Evolutionary conservation across 2,329 filamentous ascomycete species (phyloP).

Genomic region (Alternaria sp.): DNA sequence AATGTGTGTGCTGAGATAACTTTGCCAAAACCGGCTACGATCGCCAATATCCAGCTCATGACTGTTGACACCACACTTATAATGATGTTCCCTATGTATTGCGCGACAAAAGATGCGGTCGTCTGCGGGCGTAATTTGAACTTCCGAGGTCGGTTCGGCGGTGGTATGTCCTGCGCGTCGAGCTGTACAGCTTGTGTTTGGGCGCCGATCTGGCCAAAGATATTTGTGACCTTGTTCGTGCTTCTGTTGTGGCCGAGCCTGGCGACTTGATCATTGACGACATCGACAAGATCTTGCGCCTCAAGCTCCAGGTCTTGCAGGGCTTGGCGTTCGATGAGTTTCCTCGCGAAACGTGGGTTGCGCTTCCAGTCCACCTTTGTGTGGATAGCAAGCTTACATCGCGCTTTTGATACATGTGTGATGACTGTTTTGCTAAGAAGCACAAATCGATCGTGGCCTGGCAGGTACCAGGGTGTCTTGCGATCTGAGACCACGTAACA

Average conservation of each 20-base stretch:
- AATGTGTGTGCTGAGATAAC: conserved; percentile 75
- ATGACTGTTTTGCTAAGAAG: conserved; percentile 91
- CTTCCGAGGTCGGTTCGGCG: conserved; percentile 45
- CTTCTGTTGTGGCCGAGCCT: conserved; percentile 75
- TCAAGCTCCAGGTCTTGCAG: conserved; percentile 76
- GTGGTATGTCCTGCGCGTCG: conserved; percentile 43
- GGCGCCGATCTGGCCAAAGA: conserved; percentile 77
- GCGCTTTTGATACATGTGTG: conserved; percentile 89
- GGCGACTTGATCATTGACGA: conserved; percentile 78
- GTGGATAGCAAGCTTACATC: conserved; percentile 88
- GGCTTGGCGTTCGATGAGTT: conserved; percentile 68
- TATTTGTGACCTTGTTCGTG: conserved; percentile 78
- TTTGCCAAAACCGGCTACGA: conserved; percentile 68
- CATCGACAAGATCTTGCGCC: conserved; percentile 75
- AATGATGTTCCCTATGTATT: conserved; percentile 73
- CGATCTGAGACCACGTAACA: conserved; percentile 72
- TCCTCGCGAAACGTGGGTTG: conserved; percentile 50
- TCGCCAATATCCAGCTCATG: conserved; percentile 77
- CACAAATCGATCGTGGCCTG: conserved; percentile 78
- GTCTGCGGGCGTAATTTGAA: conserved; percentile 59
- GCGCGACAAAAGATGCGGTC: conserved; percentile 72
- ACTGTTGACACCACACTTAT: conserved; percentile 78
- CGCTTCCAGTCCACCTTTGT: conserved; percentile 87
- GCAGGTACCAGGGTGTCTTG: conserved; percentile 80
- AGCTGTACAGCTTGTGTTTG: conserved; percentile 66